These are phyloP conservation scores for Arctium minus DNA, from an alignment of 129 eudicot genomes.

Conservation along the genomic window DNA sequence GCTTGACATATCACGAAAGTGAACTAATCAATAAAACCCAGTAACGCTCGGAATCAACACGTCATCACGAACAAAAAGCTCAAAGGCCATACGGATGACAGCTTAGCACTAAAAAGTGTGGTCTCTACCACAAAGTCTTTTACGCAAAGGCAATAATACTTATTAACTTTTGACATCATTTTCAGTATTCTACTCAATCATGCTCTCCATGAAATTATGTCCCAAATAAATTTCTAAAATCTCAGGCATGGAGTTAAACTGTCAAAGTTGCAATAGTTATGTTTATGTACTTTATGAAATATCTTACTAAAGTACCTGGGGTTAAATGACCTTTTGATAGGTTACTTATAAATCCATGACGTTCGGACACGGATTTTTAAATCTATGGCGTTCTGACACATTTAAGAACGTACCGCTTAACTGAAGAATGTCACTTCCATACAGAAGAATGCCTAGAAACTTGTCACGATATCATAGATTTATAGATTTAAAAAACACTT, in stretches of 20 bases:
- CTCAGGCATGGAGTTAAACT: neutral
- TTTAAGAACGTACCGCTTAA: neutral
- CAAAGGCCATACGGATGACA: conserved; percentile 25
- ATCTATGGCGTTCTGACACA: neutral
- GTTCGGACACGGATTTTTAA: neutral
- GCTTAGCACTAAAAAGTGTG: conserved; percentile 25
- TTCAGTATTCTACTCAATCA: conserved; percentile 18
- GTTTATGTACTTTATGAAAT: neutral
- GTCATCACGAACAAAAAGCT: conserved; percentile 29
- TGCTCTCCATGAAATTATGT: neutral
- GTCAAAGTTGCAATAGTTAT: neutral
- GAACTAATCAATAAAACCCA: conserved; percentile 11
- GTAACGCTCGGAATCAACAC: conserved; percentile 9
- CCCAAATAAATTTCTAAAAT: neutral
- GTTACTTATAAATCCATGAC: neutral
- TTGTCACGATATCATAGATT: neutral
- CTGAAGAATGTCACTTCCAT: neutral
- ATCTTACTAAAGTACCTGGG: neutral
- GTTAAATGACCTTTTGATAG: neutral
- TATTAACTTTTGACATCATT: conserved; percentile 27
- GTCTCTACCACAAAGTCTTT: conserved; percentile 22
- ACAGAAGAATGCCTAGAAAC: neutral
- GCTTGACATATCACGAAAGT: conserved; percentile 17
- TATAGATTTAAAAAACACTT: too few relatives aligned
- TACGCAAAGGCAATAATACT: conserved; percentile 34